Conservation (phyloP, 1,139 yeast genomes). For the Diutina sp. region DNA sequence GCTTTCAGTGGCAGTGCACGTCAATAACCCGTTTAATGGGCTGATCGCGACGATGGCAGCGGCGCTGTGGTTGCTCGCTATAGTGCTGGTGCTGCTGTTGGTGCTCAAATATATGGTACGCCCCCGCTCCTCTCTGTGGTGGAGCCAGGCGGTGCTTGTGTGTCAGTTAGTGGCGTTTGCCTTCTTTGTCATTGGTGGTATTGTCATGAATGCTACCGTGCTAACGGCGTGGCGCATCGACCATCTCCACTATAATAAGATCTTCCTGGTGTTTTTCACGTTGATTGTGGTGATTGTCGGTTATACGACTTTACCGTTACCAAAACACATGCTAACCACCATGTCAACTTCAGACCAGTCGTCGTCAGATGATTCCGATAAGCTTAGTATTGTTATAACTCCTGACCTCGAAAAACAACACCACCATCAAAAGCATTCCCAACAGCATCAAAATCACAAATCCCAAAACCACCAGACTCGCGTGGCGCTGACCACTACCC, state of each 20-base stretch:
- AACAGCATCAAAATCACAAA: background rate
- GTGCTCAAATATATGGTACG: background rate
- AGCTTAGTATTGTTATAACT: background rate
- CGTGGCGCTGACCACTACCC: too few relatives aligned
- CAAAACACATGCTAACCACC: background rate
- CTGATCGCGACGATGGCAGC: background rate
- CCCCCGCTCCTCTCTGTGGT: background rate
- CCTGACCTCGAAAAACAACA: background rate
- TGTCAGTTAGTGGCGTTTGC: background rate
- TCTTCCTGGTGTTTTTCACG: background rate
- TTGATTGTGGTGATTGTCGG: background rate
- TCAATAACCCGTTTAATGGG: background rate
- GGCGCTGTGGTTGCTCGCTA: background rate
- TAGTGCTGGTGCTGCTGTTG: background rate
- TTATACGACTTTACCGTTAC: background rate
- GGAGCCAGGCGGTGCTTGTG: background rate
- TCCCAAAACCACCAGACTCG: background rate
- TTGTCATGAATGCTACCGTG: background rate
- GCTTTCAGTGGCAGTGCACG: background rate
- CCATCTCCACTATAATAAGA: background rate
- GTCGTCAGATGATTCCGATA: background rate
- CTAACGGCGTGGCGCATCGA: background rate
- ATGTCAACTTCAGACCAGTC: background rate
- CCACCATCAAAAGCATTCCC: background rate
- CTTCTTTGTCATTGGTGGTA: constrained; percentile 1